These are phyloP conservation scores for Kalmanozyma brasiliensis DNA, from an alignment of 1,284 basidiomycete species.

Conservation along the genomic window DNA sequence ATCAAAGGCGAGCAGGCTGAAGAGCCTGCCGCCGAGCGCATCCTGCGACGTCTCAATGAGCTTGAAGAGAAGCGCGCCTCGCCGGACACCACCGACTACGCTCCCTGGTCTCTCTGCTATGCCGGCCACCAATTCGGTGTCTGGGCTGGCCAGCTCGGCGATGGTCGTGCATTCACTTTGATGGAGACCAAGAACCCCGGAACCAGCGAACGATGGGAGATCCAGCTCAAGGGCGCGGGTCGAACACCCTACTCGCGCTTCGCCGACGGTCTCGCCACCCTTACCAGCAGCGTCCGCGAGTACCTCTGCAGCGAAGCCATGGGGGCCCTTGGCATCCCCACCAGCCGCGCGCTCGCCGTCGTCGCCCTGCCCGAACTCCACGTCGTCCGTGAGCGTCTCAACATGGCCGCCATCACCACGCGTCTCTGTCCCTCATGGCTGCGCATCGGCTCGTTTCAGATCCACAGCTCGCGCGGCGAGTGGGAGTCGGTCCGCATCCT, in stretches of 20 bases:
- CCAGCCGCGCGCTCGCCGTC: constrained; percentile 86
- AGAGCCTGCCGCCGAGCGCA: constrained; percentile 22
- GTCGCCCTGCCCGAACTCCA: constrained; percentile 79
- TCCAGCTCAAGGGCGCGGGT: constrained; percentile 93
- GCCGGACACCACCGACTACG: constrained; percentile 33
- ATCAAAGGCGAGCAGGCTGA: constrained; percentile 38
- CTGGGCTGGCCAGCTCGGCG: constrained; percentile 97
- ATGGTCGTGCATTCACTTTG: constrained; percentile 90
- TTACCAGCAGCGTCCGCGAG: constrained; percentile 91
- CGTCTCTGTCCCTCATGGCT: constrained; percentile 90
- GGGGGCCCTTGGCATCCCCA: constrained; percentile 85
- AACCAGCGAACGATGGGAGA: constrained; percentile 71
- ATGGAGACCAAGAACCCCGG: constrained; percentile 75
- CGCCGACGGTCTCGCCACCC: constrained; percentile 91
- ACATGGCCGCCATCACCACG: constrained; percentile 82
- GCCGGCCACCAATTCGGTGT: constrained; percentile 79
- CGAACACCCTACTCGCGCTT: constrained; percentile 90
- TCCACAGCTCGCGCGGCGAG: constrained; percentile 74
- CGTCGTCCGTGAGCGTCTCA: constrained; percentile 82
- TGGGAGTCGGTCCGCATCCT: constrained; percentile 74
- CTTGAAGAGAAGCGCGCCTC: constrained; percentile 30
- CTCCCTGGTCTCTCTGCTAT: constrained; percentile 63
- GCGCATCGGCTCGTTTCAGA: constrained; percentile 90
- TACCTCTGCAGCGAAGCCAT: constrained; percentile 77
- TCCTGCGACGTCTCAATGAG: constrained; percentile 32